Conservation (phyloP, 306 rosid genomes). For the Fagus sylvatica region DNA sequence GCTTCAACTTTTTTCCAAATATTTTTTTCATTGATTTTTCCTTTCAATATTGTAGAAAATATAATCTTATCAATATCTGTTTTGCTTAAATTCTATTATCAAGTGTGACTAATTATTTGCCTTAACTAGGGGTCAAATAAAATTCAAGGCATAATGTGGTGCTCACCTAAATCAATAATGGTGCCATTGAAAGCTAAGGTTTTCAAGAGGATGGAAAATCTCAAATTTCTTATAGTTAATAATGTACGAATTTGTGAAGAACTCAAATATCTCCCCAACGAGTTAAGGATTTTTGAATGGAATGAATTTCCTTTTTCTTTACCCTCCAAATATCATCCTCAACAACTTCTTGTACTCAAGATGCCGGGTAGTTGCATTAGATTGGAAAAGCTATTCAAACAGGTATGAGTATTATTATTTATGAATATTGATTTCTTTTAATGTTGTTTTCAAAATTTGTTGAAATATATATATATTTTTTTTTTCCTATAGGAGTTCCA, state of each 20-base stretch:
- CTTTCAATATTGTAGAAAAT: too few species aligned
- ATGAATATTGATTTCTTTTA: background rate
- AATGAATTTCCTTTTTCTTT: conserved; percentile 7
- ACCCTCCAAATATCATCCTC: background rate
- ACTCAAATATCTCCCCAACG: conserved; percentile 12
- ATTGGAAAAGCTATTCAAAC: conserved; percentile 1
- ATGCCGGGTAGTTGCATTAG: conserved; percentile 1
- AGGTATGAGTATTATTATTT: background rate
- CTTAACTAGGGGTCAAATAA: conserved; percentile 7
- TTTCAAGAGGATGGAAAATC: conserved; percentile 24
- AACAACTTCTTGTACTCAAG: background rate
- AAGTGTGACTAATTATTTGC: background rate
- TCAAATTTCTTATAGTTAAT: background rate
- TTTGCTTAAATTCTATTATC: too few species aligned
- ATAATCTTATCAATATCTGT: too few species aligned
- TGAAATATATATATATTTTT: background rate
- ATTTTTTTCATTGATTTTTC: background rate
- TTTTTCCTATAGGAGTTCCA: conserved; percentile 5
- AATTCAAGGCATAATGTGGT: conserved; percentile 6
- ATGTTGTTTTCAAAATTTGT: background rate
- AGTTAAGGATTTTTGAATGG: conserved; percentile 24
- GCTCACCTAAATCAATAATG: background rate
- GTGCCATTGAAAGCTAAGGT: conserved; percentile 17
- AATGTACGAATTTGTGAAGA: conserved; percentile 7
- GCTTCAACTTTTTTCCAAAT: background rate